Evolutionary conservation across 148 eudicot genomes (phyloP), one percentile per base, ranked within the genome.

Genomic region (Vaccinium darrowii): DNA sequence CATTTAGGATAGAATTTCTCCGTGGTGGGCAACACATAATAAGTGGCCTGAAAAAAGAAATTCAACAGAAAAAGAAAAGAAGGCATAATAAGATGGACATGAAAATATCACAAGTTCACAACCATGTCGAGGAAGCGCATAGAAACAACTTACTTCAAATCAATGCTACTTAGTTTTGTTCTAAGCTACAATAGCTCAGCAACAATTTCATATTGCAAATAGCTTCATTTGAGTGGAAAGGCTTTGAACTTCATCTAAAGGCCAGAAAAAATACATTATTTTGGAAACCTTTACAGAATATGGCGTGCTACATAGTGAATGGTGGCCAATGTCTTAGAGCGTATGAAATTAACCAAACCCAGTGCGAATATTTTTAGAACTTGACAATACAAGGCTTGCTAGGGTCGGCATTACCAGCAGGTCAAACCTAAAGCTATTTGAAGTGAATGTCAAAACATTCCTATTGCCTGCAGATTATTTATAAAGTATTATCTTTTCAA

Each of bases 21-120:
- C 69, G 81, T 39, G 80, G 78, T 52, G 53, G 90, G 80, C 86
- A 89, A 84, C 82, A 88, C 80, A 84, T 88, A 81, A 87, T 85
- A 83, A 76, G 87, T 87, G 30, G 85, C 98, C 99, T 96, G 84
- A 84, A 86, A 87, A 15, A 71, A 43, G 36, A 81, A 74, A 54
- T 30, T 52, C 69, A 9, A 30, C 7, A 39, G 74, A 6, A 18
- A 51, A 11, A 75, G 49, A 60, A 53, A 54, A 79, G 62, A 71
- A 76, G n/a, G 39, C 53, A 39, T 60, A 80, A 58, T 60, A 62
- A 58, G 73, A 56, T 16, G 21, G 84, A 82, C 27, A 67, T 7
- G 39, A 67, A 25, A 67, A 81, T 58, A 39, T 43, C 33, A 30
- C 14, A 23, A 63, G 71, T 9, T 7, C 71, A 63, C 7, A 33